Conservation (phyloP, 108 stramenopile species). For the Fragilaria radians region DNA sequence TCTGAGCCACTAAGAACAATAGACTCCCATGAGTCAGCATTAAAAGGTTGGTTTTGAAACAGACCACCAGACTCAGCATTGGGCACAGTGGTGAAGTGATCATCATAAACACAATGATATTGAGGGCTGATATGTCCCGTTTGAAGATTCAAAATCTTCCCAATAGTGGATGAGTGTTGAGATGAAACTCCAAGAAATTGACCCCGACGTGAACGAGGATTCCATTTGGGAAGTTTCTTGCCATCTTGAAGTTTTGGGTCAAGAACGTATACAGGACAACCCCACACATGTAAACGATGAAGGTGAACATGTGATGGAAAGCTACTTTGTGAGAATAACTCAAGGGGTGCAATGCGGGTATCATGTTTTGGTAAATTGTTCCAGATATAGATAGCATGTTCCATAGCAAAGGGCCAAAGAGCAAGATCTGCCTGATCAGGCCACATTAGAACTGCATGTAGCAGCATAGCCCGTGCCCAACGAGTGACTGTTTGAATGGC, state of each 20-base stretch:
- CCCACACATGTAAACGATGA: slow-evolving; percentile 25
- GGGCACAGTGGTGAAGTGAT: slow-evolving; percentile 26
- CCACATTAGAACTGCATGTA: slow-evolving; percentile 35
- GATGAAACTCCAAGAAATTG: slow-evolving; percentile 39
- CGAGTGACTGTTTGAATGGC: slow-evolving; percentile 20
- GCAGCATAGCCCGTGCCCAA: slow-evolving; percentile 30
- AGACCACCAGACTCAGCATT: slow-evolving; percentile 4
- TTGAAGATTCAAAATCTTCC: slow-evolving; percentile 27
- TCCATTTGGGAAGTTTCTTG: slow-evolving; percentile 52
- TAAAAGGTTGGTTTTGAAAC: neutral
- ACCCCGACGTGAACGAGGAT: slow-evolving; percentile 27
- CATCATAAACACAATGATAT: slow-evolving; percentile 48
- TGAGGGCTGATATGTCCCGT: slow-evolving; percentile 34
- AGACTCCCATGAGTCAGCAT: slow-evolving; percentile 10
- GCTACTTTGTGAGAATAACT: slow-evolving; percentile 7
- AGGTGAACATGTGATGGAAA: slow-evolving; percentile 4
- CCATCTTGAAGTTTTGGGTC: slow-evolving; percentile 52
- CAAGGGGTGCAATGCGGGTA: slow-evolving; percentile 12
- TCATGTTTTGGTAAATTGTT: slow-evolving; percentile 23
- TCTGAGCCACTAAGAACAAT: too few species aligned
- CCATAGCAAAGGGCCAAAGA: slow-evolving; percentile 43
- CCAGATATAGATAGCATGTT: slow-evolving; percentile 24
- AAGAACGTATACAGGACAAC: slow-evolving; percentile 50
- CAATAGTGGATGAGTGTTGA: slow-evolving; percentile 32
- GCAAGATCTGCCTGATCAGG: slow-evolving; percentile 3